phyloP scores from a whole-genome alignment of 352 stramenopile species.

The Phytophthora idaei region DNA sequence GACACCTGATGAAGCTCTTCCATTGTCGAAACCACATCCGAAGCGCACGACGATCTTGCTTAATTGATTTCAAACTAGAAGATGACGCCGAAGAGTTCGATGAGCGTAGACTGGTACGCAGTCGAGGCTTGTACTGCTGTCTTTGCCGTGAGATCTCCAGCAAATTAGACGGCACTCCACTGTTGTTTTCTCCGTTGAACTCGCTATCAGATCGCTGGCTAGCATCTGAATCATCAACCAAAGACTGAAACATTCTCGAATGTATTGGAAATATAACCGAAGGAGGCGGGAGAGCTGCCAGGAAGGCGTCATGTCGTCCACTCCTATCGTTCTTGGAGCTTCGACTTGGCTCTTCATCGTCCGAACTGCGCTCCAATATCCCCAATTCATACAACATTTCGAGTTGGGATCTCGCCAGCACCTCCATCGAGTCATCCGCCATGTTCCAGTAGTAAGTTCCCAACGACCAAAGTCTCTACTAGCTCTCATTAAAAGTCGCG shows the following conservation, averaged over 20 bases:
- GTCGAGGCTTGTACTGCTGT: slow-evolving; percentile 3
- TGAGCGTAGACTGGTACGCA: neutral
- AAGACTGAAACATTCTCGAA: slow-evolving; percentile 2
- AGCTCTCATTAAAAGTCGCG: neutral
- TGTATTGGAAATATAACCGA: slow-evolving; percentile 7
- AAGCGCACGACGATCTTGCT: slow-evolving; percentile 9
- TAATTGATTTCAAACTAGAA: neutral
- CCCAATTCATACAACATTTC: slow-evolving; percentile 57
- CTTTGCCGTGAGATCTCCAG: slow-evolving; percentile 1
- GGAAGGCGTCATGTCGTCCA: slow-evolving; percentile 23
- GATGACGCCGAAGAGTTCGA: slow-evolving; percentile 2
- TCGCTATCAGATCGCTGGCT: slow-evolving; percentile 9
- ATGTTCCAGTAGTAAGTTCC: neutral
- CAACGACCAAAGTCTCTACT: no score
- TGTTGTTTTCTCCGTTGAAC: neutral
- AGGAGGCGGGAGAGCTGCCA: slow-evolving; percentile 31
- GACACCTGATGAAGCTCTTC: slow-evolving; percentile 29
- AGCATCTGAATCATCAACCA: slow-evolving; percentile 2
- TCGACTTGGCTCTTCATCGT: slow-evolving; percentile 29
- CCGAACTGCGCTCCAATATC: slow-evolving; percentile 40
- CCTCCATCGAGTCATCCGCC: slow-evolving; percentile 31
- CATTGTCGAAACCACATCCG: slow-evolving; percentile 40
- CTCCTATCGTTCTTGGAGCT: slow-evolving; percentile 27
- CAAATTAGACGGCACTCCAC: neutral
- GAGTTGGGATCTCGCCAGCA: slow-evolving; percentile 51